These are phyloP conservation scores for Diphasiastrum complanatum DNA, from an alignment of 83 land plant genomes.

Conservation along the genomic window DNA sequence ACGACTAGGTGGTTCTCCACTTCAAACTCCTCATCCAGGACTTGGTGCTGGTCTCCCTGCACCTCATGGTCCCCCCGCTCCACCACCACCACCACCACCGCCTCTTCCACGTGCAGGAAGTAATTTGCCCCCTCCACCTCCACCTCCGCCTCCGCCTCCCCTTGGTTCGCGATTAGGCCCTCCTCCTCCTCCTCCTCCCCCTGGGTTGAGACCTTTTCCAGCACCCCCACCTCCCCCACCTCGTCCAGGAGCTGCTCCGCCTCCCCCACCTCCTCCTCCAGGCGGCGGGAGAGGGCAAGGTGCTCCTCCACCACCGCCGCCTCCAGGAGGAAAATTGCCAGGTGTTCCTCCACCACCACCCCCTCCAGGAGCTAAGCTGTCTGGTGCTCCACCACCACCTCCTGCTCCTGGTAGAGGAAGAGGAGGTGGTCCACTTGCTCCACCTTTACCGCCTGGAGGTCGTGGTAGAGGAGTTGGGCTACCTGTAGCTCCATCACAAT, in stretches of 20 bases:
- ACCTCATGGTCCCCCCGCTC: constrained; percentile 9
- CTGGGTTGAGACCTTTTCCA: constrained; percentile 14
- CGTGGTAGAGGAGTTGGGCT: constrained; percentile 20
- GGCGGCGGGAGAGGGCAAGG: constrained; percentile 16
- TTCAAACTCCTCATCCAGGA: constrained; percentile 29
- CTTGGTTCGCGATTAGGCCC: constrained; percentile 29
- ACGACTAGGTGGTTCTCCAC: background rate
- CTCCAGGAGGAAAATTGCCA: constrained; percentile 32
- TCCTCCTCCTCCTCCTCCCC: constrained; percentile 32
- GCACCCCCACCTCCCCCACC: constrained; percentile 39
- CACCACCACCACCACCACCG: constrained; percentile 31
- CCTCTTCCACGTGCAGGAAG: constrained; percentile 24
- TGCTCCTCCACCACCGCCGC: constrained; percentile 39
- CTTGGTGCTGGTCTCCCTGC: too few relatives aligned
- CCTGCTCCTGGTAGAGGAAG: constrained; percentile 19
- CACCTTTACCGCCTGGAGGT: constrained; percentile 27
- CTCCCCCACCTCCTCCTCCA: constrained; percentile 41
- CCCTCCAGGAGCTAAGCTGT: constrained; percentile 27
- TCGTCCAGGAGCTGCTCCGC: constrained; percentile 23
- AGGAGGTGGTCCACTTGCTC: constrained; percentile 18
- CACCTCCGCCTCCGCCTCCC: constrained; percentile 19
- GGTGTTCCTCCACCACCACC: constrained; percentile 46
- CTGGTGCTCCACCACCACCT: constrained; percentile 7
- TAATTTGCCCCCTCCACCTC: constrained; percentile 27
- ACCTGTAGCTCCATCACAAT: constrained; percentile 34